These are phyloP conservation scores for Spathaspora gorwiae DNA, from an alignment of 805 yeast species.

Conservation along the genomic window DNA sequence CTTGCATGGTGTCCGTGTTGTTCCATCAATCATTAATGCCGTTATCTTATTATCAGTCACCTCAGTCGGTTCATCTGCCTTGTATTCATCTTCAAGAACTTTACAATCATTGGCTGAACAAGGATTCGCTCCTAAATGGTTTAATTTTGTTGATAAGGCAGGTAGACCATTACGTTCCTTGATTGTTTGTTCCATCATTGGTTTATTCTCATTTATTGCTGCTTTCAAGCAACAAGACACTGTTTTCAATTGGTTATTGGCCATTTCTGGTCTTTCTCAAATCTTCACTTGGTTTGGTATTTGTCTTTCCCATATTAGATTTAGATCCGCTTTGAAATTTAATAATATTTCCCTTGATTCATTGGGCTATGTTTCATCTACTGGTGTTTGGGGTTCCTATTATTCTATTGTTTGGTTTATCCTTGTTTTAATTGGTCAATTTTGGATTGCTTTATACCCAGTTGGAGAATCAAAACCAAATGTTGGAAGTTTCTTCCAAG, in stretches of 20 bases:
- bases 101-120: slow-evolving; percentile 40
- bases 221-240: slow-evolving; percentile 35
- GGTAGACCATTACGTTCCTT: slow-evolving; percentile 42
- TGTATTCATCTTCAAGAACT: slow-evolving; percentile 40
- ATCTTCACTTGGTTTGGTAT: slow-evolving; percentile 41
- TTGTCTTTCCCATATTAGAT: slow-evolving; percentile 37
- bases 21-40: slow-evolving; percentile 40
- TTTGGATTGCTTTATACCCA: slow-evolving; percentile 43
- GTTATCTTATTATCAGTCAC: slow-evolving; percentile 39
- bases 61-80: slow-evolving; percentile 39
- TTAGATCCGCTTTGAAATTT: slow-evolving; percentile 34
- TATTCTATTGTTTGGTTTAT: slow-evolving; percentile 28
- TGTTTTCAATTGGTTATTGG: slow-evolving; percentile 39
- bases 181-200: slow-evolving; percentile 27
- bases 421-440: slow-evolving; percentile 38
- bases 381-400: slow-evolving; percentile 38
- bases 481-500: slow-evolving; percentile 27
- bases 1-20: slow-evolving; percentile 33
- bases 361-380: slow-evolving; percentile 33
- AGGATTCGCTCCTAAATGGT: slow-evolving; percentile 36
- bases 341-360: slow-evolving; percentile 23
- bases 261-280: slow-evolving; percentile 39
- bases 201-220: slow-evolving; percentile 38
- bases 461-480: slow-evolving; percentile 23
- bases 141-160: slow-evolving; percentile 35